phyloP scores from a whole-genome alignment of 305 asterid species.

The Vinca major region DNA sequence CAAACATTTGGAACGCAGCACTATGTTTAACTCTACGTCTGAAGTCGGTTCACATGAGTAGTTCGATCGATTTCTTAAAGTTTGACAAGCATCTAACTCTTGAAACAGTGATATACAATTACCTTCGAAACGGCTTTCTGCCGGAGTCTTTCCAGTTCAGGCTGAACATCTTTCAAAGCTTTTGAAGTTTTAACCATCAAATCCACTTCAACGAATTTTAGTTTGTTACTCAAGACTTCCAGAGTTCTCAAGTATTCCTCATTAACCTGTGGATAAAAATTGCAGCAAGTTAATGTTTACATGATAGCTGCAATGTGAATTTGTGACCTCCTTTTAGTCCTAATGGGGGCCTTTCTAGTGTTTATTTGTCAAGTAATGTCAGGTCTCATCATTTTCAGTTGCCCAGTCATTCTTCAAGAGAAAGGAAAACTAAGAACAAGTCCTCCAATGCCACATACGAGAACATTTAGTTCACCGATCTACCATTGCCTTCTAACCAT shows the following conservation, averaged over 20 bases:
- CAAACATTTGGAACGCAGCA: neutral
- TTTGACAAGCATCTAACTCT: slow-evolving; percentile 11
- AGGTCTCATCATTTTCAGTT: neutral
- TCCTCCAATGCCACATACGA: neutral
- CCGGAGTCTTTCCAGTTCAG: slow-evolving; percentile 88
- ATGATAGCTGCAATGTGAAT: slow-evolving; percentile 11
- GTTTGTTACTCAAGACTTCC: slow-evolving; percentile 79
- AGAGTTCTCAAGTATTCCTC: slow-evolving; percentile 89
- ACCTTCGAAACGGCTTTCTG: slow-evolving; percentile 98
- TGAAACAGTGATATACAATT: slow-evolving; percentile 15
- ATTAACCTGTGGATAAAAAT: slow-evolving; percentile 53
- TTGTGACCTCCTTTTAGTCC: neutral
- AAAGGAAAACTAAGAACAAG: neutral
- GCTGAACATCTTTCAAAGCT: slow-evolving; percentile 84
- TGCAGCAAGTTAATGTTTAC: slow-evolving; percentile 18
- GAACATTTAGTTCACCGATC: neutral
- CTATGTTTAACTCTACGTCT: neutral
- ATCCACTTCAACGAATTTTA: slow-evolving; percentile 71
- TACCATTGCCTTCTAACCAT: neutral
- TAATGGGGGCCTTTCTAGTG: neutral
- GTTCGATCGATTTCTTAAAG: neutral
- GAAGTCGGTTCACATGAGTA: neutral
- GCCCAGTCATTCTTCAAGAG: neutral
- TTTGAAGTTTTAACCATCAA: slow-evolving; percentile 73
- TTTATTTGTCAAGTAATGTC: neutral